Evolutionary conservation across 106 monocot genomes (phyloP), one percentile per base, ranked within the genome.

Genomic region (Phalaenopsis aphrodite): DNA sequence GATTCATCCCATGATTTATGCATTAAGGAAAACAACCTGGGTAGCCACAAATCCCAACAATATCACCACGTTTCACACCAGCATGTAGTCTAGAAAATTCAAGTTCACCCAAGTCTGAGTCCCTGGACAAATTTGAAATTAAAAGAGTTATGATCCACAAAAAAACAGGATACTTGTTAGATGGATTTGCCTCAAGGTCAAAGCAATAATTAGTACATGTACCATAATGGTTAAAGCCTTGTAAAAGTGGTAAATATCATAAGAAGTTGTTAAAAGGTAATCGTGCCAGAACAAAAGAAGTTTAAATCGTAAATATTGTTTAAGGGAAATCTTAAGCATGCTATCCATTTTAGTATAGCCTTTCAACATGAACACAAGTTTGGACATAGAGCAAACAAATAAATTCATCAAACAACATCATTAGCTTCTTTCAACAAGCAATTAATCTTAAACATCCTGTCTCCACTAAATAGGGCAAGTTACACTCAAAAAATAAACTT

Each of bases 1-100:
- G 4, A 45, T 45, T 45, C 43, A 45, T 45, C 56, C 56, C 56
- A 72, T 15, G 41, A 41, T 41, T 41, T 41, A 18, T 72, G 14
- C 19, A 42, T 6, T 1, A 38, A 38, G 39, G 2, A 42, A 79
- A 7, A 86, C 3, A 85, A 98, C 97, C 97, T 92, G 97, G 97
- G 83, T 92, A 89, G 43, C 97, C 97, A 90, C 78, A 87, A 12
- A 94, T 92, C n/a, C 97, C 97, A 80, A 98, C 94, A 87, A 94
- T 92, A 78, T 98, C 97, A 83, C 97, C 97, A n/a, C 90, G 90
- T 79, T 89, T 98, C 75, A 94, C 90, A 81, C 81, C 79, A 81
- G 90, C 74, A 81, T 98, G 97, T 41, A 82, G 71, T 81, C 61
- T 86, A 47, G 85, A 81, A 83, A 98, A 98, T 86, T 92, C 92